Evolutionary conservation across 331 rosid genomes (phyloP), one percentile per base, ranked within the genome.

Genomic region (Arachis monticola): DNA sequence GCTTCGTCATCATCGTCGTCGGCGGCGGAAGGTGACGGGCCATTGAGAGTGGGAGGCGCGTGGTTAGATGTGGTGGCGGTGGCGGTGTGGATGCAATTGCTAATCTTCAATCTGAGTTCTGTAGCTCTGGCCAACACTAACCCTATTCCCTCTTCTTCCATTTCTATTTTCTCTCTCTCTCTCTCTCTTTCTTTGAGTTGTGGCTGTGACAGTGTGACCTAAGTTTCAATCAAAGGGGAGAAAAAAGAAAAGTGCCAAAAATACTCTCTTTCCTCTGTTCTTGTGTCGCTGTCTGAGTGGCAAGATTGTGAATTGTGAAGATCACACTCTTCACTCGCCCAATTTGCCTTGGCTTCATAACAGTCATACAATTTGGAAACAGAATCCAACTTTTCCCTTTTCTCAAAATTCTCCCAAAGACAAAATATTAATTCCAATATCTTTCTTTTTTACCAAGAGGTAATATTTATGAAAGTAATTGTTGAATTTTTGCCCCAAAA

Each of bases 131-230:
- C 93, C 53, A 94, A 84, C 48, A 94, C 93, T 65, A 92, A 75
- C 76, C 95, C 99, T 47, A 92, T 85, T 65, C 97, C 91, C 45
- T 90, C 96, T 17, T 85, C 92, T 47, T 89, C 97, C 96, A 87
- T 91, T 13, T 56, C 64, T n/a, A 38, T 50, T 45, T 45, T 58
- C 14, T 45, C n/a, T 71, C 64, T 22, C 40, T 31, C 7, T 68
- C 60, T 64, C 46, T 72, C 9, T 13, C 10, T 61, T 0, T 50
- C 5, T 40, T 4, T 42, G 8, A 10, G 4, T 13, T 60, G 10
- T 44, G 68, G 10, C 40, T 3, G 58, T 62, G 35, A 1, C n/a
- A 35, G 40, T 38, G 74, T 58, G 72, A 58, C 83, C 76, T 51
- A 68, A 79, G 51, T 4, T 67, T 74, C 32, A 22, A 9, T 14